Evolutionary conservation across 352 stramenopile genomes (phyloP).

Genomic region (Globisporangium cylindrosporum): DNA sequence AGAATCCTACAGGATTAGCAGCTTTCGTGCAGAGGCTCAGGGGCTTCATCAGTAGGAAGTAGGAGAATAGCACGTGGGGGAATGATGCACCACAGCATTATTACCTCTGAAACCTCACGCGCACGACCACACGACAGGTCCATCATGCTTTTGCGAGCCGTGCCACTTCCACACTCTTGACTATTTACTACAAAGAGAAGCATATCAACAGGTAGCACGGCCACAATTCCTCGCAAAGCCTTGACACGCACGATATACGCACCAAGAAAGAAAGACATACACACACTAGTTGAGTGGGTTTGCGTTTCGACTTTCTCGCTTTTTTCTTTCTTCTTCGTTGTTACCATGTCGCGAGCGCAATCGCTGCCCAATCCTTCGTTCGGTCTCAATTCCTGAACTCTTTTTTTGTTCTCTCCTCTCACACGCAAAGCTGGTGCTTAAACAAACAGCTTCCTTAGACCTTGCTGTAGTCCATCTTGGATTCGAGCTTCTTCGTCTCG

Average conservation of each 20-base stretch:
- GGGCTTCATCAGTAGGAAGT: no score
- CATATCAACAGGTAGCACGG: no score
- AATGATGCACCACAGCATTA: no score
- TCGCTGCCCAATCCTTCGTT: neutral
- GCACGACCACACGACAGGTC: no score
- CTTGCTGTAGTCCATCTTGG: constrained; percentile 99
- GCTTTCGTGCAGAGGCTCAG: no score
- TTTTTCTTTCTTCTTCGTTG: neutral
- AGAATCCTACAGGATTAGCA: no score
- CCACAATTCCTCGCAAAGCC: neutral
- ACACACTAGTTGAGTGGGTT: neutral
- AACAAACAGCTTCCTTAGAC: constrained; percentile 80
- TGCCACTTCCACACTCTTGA: no score
- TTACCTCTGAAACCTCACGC: no score
- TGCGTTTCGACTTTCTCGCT: neutral
- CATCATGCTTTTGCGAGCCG: no score
- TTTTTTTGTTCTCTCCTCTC: neutral
- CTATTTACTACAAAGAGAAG: no score
- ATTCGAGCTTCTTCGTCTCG: constrained; percentile 99
- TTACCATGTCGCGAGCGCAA: neutral
- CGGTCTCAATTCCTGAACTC: neutral
- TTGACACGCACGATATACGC: neutral
- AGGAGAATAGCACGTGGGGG: no score
- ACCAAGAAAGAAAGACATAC: neutral
- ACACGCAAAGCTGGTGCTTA: neutral